Conservation (phyloP, 225 moss, liverwort and hornwort genomes). For the Asterella californica region DNA sequence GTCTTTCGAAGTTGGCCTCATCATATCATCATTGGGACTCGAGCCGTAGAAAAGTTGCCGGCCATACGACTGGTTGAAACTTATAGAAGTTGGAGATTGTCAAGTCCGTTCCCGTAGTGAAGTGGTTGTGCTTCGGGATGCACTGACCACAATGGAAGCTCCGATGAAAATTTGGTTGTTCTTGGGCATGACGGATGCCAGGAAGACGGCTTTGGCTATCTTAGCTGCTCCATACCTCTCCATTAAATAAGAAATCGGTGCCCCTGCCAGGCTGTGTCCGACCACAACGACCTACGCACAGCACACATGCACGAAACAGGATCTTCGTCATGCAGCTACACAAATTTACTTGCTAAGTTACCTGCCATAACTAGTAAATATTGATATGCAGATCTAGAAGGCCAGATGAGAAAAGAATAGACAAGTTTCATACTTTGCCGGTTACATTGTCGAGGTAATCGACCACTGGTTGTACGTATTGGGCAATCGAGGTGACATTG, state of each 20-base stretch:
- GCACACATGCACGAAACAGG: background rate
- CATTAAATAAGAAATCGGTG: slow-evolving; percentile 52
- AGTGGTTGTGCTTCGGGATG: too few relatives aligned
- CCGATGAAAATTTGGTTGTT: slow-evolving; percentile 52
- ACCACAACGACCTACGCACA: slow-evolving; percentile 54
- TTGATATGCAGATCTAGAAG: too few relatives aligned
- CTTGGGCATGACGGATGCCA: slow-evolving; percentile 52
- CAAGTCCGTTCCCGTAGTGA: too few relatives aligned
- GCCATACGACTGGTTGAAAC: too few relatives aligned
- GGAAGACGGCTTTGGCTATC: slow-evolving; percentile 56
- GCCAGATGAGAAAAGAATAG: background rate
- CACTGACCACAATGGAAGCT: slow-evolving; percentile 11
- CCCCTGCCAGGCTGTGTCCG: slow-evolving; percentile 79
- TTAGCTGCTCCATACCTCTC: slow-evolving; percentile 46
- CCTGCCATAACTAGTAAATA: too few relatives aligned
- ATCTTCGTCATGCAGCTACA: background rate
- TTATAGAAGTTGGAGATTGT: too few relatives aligned
- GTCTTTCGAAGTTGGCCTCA: too few relatives aligned
- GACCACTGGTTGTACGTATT: slow-evolving; percentile 55
- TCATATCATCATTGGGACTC: too few relatives aligned
- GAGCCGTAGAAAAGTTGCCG: too few relatives aligned
- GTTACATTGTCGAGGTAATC: slow-evolving; percentile 19
- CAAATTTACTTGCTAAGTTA: too few relatives aligned
- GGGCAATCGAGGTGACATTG: slow-evolving; percentile 28
- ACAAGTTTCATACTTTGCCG: slow-evolving; percentile 7